These are phyloP conservation scores for Lagenidium sp. DNA, from an alignment of 352 stramenopile genomes.

Conservation along the genomic window DNA sequence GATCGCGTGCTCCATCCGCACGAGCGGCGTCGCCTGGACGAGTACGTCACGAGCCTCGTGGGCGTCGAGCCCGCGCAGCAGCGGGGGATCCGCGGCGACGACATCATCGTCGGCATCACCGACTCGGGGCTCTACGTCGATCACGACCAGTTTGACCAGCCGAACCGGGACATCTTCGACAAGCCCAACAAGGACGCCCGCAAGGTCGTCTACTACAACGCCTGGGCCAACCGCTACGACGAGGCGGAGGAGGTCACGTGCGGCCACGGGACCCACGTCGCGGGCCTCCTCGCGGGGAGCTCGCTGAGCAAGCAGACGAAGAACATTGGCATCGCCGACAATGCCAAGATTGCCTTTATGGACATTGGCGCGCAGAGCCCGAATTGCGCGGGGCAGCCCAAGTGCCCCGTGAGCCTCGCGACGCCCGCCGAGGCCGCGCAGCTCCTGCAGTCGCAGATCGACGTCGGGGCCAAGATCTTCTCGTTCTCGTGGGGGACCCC, in stretches of 20 bases:
- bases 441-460: constrained; percentile 59
- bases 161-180: constrained; percentile 35
- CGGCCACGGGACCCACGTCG: constrained; percentile 86
- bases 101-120: constrained; percentile 71
- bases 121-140: constrained; percentile 76
- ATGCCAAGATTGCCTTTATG: constrained; percentile 87
- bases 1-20: background rate
- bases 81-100: constrained; percentile 56
- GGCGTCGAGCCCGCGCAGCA: constrained; percentile 49
- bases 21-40: constrained; percentile 38
- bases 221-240: constrained; percentile 53
- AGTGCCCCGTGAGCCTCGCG: constrained; percentile 44
- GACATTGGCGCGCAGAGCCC: constrained; percentile 68
- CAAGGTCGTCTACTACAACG: constrained; percentile 78
- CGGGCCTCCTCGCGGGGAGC: constrained; percentile 68
- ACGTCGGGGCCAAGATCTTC: constrained; percentile 65
- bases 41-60: constrained; percentile 47
- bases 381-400: constrained; percentile 29
- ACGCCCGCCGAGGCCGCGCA: constrained; percentile 54
- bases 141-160: constrained; percentile 78
- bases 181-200: constrained; percentile 28
- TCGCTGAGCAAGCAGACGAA: constrained; percentile 47
- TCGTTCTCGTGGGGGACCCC: constrained; percentile 80
- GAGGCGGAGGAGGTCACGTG: constrained; percentile 59
- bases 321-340: constrained; percentile 64